These are phyloP conservation scores for Metschnikowia colocasiae DNA, from an alignment of 805 yeast species.

Conservation along the genomic window DNA sequence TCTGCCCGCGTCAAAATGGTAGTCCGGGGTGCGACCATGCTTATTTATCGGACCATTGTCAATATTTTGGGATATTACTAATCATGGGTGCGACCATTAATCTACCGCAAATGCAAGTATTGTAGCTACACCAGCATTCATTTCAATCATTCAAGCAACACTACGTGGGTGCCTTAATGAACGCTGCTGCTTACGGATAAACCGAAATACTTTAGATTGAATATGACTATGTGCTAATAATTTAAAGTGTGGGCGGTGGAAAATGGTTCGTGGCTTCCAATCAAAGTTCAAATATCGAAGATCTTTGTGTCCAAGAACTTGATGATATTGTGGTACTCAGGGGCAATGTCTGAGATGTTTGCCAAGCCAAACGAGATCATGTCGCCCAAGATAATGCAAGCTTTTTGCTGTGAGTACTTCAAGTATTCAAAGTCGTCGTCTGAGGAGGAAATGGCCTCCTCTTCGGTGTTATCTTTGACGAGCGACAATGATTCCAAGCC, in stretches of 20 bases:
- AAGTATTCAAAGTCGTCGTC: conserved; percentile 76
- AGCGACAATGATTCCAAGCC: conserved; percentile 46
- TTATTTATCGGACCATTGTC: no score
- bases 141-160: no score
- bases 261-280: neutral
- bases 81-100: neutral
- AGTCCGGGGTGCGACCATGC: neutral
- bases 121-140: no score
- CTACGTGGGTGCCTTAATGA: no score
- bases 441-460: conserved; percentile 34
- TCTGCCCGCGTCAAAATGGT: neutral
- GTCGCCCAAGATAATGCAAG: conserved; percentile 72
- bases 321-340: conserved; percentile 23
- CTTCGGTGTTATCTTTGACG: conserved; percentile 25
- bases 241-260: neutral
- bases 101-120: neutral
- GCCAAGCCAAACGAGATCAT: conserved; percentile 56
- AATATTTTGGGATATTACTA: neutral
- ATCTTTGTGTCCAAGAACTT: conserved; percentile 38
- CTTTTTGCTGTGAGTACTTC: conserved; percentile 70
- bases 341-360: conserved; percentile 26
- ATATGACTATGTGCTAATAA: neutral
- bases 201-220: neutral
- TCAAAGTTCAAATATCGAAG: conserved; percentile 10
- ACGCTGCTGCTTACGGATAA: no score